Evolutionary conservation across 225 moss, liverwort and hornwort species (phyloP).

Genomic region (Sphagnum contortum): DNA sequence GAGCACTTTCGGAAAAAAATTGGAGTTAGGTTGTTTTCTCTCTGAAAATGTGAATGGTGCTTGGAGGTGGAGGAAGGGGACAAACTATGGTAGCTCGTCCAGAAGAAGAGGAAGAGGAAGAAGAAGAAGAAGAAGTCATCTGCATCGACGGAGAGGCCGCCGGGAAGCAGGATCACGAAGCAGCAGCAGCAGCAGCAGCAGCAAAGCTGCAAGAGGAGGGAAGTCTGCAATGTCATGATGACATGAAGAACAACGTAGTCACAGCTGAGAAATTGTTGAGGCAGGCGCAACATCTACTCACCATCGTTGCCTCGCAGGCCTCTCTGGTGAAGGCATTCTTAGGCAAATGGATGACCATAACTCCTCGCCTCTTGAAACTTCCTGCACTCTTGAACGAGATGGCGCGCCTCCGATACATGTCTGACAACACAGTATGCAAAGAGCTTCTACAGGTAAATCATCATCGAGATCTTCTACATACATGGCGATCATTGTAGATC

Average conservation of each 20-base stretch:
- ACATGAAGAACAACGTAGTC: conserved; percentile 7
- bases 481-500: no score
- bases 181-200: no score
- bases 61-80: no score
- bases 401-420: conserved; percentile 66
- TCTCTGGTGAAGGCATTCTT: conserved; percentile 75
- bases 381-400: conserved; percentile 67
- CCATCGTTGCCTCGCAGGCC: conserved; percentile 45
- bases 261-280: conserved; percentile 58
- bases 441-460: conserved; percentile 50
- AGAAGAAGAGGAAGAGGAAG: no score
- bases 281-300: conserved; percentile 64
- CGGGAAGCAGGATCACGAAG: no score
- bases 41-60: no score
- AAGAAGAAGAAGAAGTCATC: no score
- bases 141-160: no score
- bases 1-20: no score
- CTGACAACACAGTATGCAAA: conserved; percentile 52
- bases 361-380: conserved; percentile 66
- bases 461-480: neutral
- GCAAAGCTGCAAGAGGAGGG: no score
- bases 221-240: conserved; percentile 9
- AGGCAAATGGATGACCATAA: conserved; percentile 88
- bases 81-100: no score
- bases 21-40: no score